Conservation (phyloP, 192 early-diverging fungal genomes). For the Cetraspora pellucida region DNA sequence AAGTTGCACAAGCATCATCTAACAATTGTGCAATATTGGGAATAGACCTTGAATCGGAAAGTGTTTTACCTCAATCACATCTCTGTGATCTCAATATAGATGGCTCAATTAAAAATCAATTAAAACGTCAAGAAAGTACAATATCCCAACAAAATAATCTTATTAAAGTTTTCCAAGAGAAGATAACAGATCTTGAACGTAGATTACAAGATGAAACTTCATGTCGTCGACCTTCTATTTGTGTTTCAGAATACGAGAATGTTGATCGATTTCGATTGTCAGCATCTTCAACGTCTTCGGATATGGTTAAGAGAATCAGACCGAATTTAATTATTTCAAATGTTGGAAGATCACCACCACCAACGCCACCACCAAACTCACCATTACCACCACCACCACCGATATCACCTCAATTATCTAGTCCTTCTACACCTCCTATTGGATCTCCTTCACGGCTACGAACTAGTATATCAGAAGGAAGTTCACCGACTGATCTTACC, state of each 20-base stretch:
- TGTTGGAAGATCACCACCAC: background rate
- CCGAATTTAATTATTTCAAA: background rate
- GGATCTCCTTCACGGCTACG: constrained; percentile 25
- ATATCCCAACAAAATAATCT: constrained; percentile 4
- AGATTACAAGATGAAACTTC: background rate
- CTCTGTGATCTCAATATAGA: no score
- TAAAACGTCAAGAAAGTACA: background rate
- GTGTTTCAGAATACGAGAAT: background rate
- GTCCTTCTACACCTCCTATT: background rate
- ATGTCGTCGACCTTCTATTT: background rate
- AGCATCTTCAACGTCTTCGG: constrained; percentile 2
- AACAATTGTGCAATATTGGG: background rate
- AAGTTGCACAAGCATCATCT: background rate
- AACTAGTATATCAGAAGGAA: constrained; percentile 16
- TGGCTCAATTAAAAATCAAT: background rate
- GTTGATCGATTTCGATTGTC: background rate
- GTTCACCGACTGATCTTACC: background rate
- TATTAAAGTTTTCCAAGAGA: constrained; percentile 24
- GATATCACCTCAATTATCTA: background rate
- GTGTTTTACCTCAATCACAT: background rate
- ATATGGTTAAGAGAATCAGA: background rate
- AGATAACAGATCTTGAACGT: constrained; percentile 21
- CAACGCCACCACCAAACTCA: constrained; percentile 19
- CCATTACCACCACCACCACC: background rate
- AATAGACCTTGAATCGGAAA: background rate